These are phyloP conservation scores for Casuarina glauca DNA, from an alignment of 306 rosid genomes.

Conservation along the genomic window DNA sequence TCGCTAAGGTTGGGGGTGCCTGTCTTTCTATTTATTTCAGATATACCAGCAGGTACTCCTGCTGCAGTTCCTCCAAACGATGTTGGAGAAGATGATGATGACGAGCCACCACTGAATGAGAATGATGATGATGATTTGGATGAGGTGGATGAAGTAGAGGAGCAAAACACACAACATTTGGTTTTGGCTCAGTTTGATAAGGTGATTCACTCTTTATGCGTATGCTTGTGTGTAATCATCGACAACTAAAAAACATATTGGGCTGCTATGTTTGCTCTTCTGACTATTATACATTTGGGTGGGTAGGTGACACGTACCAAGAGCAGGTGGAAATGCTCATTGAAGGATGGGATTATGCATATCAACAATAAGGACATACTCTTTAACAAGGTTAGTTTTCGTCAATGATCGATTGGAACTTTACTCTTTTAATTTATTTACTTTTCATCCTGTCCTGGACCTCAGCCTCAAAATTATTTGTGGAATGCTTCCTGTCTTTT, in stretches of 20 bases:
- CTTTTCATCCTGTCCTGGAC: slow-evolving; percentile 5
- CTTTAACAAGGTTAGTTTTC: slow-evolving; percentile 76
- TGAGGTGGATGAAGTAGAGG: slow-evolving; percentile 90
- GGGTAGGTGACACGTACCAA: slow-evolving; percentile 93
- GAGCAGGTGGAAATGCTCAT: slow-evolving; percentile 96
- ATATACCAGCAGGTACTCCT: slow-evolving; percentile 80
- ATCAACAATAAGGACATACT: slow-evolving; percentile 93
- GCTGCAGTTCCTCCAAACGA: slow-evolving; percentile 52
- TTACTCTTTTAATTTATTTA: slow-evolving; percentile 3
- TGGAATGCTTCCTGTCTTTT: slow-evolving; percentile 18
- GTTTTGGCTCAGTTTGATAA: slow-evolving; percentile 99
- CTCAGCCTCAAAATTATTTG: slow-evolving; percentile 6
- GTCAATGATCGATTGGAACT: slow-evolving; percentile 11
- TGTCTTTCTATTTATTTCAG: slow-evolving; percentile 36
- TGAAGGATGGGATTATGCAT: slow-evolving; percentile 98
- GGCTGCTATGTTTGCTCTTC: not conserved
- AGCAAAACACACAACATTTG: slow-evolving; percentile 75
- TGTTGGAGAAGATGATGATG: slow-evolving; percentile 66
- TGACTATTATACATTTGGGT: slow-evolving; percentile 8
- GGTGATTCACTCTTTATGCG: slow-evolving; percentile 34
- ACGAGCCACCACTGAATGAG: slow-evolving; percentile 92
- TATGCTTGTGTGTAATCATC: not conserved
- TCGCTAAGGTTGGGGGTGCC: slow-evolving; percentile 9
- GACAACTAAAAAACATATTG: not conserved
- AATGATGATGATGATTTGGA: slow-evolving; percentile 94